Percentiles rank a stretch among this genome's conserved stretches.
Conservation (phyloP, 2,329 filamentous ascomycete species). For the Fusarium oxysporum region DNA sequence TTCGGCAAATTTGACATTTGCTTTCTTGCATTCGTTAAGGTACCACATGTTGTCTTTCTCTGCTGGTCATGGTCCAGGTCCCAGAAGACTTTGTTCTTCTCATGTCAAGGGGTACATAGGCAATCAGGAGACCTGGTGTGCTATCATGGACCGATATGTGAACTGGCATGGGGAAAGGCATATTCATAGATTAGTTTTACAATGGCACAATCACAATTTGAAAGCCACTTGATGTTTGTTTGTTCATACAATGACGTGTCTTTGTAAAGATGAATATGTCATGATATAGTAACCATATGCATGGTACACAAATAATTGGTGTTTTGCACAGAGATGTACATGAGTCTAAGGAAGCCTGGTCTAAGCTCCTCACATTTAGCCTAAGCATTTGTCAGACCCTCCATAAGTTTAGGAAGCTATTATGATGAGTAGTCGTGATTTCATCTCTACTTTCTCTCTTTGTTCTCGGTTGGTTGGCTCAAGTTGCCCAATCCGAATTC, state of each 20-base stretch:
- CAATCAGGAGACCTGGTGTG: constrained; percentile 12
- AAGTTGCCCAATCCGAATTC: fast-evolving
- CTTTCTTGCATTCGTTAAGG: constrained; percentile 46
- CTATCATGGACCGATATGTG: constrained; percentile 16
- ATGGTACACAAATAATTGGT: not conserved
- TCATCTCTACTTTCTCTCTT: not conserved
- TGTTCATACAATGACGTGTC: not conserved
- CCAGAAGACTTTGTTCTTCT: constrained; percentile 1
- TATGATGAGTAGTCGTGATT: not conserved
- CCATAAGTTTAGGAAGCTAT: too few species aligned
- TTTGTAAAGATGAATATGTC: not conserved
- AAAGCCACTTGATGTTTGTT: constrained; percentile 19
- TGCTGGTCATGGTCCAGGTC: constrained; percentile 12
- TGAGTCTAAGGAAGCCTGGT: too few species aligned
- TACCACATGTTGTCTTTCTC: constrained; percentile 31
- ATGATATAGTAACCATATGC: not conserved
- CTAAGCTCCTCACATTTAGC: not conserved
- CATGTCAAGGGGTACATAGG: constrained; percentile 20
- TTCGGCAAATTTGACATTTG: constrained; percentile 49
- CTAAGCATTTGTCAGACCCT: not conserved
- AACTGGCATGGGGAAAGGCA: constrained; percentile 18
- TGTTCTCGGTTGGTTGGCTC: fast-evolving
- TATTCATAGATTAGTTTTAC: constrained; percentile 48
- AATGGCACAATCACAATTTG: constrained; percentile 47
- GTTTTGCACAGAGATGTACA: not conserved